phyloP scores from a whole-genome alignment of 108 stramenopile genomes.

The Nannochloropsis oceanica region DNA sequence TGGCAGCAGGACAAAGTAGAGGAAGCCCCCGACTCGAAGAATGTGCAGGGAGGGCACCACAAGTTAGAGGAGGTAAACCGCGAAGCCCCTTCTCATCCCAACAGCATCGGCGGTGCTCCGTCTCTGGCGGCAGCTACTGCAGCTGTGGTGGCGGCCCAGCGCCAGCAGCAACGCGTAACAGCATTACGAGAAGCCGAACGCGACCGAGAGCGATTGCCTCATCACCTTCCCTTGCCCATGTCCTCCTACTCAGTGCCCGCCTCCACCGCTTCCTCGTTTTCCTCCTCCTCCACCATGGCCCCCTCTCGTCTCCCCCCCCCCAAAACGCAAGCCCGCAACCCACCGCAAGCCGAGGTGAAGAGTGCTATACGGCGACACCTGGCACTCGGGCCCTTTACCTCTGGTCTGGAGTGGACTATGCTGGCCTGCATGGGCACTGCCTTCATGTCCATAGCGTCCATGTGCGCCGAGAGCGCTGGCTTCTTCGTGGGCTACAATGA shows the following conservation, averaged over 20 bases:
- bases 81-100: background rate
- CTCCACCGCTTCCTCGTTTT: background rate
- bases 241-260: background rate
- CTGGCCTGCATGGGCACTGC: background rate
- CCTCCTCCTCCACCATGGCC: background rate
- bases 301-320: background rate
- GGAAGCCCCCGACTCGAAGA: too few relatives aligned
- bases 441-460: background rate
- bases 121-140: background rate
- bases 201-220: too few relatives aligned
- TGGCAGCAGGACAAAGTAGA: too few relatives aligned
- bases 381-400: background rate
- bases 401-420: background rate
- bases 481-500: background rate
- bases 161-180: too few relatives aligned
- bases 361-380: background rate
- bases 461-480: background rate
- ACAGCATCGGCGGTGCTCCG: background rate
- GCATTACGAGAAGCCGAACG: too few relatives aligned
- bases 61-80: background rate
- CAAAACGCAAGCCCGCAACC: too few relatives aligned
- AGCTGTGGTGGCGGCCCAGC: background rate
- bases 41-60: too few relatives aligned
- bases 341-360: background rate
- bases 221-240: background rate